Evolutionary conservation across 305 asterid species (phyloP).

Genomic region (Andrographis paniculata): DNA sequence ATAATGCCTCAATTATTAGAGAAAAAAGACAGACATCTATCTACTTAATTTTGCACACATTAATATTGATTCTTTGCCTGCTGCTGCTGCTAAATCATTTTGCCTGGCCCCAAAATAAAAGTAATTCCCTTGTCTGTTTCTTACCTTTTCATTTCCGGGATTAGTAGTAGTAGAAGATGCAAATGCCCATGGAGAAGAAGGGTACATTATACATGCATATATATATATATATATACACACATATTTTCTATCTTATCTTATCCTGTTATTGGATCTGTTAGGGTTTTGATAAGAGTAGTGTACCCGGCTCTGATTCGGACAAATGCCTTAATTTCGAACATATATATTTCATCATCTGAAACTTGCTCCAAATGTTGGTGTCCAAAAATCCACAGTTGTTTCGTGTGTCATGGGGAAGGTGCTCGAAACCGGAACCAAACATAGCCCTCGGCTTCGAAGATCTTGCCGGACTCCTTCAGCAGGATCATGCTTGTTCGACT

Average conservation of each 20-base stretch:
- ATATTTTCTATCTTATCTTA: neutral
- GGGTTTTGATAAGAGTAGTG: conserved; percentile 8
- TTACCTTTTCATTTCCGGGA: conserved; percentile 14
- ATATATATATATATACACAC: neutral
- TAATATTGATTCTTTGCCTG: conserved; percentile 16
- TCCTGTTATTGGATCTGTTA: conserved; percentile 12
- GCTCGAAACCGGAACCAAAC: conserved; percentile 85
- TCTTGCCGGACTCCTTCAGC: conserved; percentile 50
- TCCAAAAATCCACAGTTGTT: conserved; percentile 80
- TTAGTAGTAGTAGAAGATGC: neutral
- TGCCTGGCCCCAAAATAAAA: conserved; percentile 30
- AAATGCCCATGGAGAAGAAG: neutral
- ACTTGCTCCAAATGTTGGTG: conserved; percentile 82
- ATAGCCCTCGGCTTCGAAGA: conserved; percentile 80
- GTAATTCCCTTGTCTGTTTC: conserved; percentile 14
- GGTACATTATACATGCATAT: neutral
- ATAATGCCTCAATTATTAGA: conserved; percentile 42
- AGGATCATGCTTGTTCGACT: conserved; percentile 44
- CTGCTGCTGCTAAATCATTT: conserved; percentile 31
- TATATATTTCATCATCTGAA: conserved; percentile 32
- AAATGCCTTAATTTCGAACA: neutral
- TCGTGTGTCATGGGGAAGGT: conserved; percentile 84
- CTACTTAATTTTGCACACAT: too few relatives aligned
- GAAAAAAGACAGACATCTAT: too few relatives aligned
- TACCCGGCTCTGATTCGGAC: neutral